Evolutionary conservation across 805 yeast species (phyloP).

Genomic region (Jamesozyma spencerorum): DNA sequence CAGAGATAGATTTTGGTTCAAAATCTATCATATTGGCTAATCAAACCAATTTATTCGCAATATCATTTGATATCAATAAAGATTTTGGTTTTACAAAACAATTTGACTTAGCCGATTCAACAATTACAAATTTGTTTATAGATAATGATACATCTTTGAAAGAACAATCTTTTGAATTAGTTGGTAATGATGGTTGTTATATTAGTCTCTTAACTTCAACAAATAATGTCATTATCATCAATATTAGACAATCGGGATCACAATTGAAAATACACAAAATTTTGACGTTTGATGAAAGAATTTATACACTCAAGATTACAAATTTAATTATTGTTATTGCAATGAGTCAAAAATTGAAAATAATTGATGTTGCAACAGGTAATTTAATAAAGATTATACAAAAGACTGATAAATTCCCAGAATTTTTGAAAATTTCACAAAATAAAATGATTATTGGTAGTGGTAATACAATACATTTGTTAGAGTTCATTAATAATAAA

Average conservation of each 20-base stretch:
- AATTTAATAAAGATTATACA: constrained; percentile 24
- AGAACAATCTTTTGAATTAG: constrained; percentile 18
- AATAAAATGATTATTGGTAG: constrained; percentile 26
- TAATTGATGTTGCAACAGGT: constrained; percentile 27
- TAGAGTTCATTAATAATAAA: constrained; percentile 18
- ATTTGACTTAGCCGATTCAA: constrained; percentile 5
- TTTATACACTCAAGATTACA: constrained; percentile 23
- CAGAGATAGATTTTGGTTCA: constrained; percentile 29
- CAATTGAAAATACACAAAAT: constrained; percentile 12
- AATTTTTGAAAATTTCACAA: constrained; percentile 25
- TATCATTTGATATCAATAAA: constrained; percentile 18
- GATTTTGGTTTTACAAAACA: constrained; percentile 18
- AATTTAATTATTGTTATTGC: constrained; percentile 26
- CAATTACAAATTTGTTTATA: constrained; percentile 16
- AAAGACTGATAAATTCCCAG: constrained; percentile 26
- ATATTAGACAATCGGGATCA: constrained; percentile 20
- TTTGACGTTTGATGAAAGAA: constrained; percentile 19
- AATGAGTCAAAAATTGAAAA: constrained; percentile 19
- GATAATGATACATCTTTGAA: constrained; percentile 24
- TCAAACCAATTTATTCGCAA: constrained; percentile 12
- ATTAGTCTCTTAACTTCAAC: constrained; percentile 19
- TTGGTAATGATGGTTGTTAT: constrained; percentile 31
- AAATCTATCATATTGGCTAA: constrained; percentile 19
- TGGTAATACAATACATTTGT: constrained; percentile 23
- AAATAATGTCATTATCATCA: constrained; percentile 18